Base-by-base conservation (phyloP, 176 grass and related monocot species). In the Dendrocalamus sinicus region DNA sequence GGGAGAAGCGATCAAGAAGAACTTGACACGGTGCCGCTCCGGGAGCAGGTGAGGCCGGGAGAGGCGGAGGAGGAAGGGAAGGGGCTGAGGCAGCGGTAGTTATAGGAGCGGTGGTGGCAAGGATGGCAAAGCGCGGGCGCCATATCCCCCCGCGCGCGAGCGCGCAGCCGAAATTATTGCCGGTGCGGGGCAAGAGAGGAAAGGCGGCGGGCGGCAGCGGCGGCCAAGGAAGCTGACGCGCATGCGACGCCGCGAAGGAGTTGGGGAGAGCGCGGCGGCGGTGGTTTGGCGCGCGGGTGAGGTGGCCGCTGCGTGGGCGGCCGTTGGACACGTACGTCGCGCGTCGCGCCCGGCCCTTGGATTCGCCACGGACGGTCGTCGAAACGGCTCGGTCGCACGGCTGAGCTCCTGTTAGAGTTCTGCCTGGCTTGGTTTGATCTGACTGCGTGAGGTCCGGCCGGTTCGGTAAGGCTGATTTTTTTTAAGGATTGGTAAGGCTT, bases 191-290 rank as follows among this genome's bases (percentile, higher is more conserved):
- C 12, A 55, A 59, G 14, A 22, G 30, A 43, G 44, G 71, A 10
- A 26, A 52, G 9, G 48, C 54, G 86, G 80, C 86, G 80, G 50
- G 2, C 30, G 30, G 30, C 30, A 32, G 13, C 50, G 35, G 35
- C 35, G 35, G 35, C 35, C 35, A 37, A 37, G 50, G 65, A 37
- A 70, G 74, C 66, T 78, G 87, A 88, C 81, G 87, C 81, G 28
- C 72, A 43, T 32, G 78, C 26, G 45, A 66, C 61, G 75, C 59
- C 13, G 12, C 48, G 12, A 15, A 4, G 48, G 13, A 51, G 48
- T 15, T 12, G 48, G 3, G 4, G 48, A 4, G 14, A 15, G 50
- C 50, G 50, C 50, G 54, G 76, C 35, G 75, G 74, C 11, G 32
- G 74, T 11, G 32, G 35, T 40, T 61, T 44, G 41, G 8, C 41